Base-by-base conservation (phyloP, 257 asterid species). In the Solanum lycopersicoides region DNA sequence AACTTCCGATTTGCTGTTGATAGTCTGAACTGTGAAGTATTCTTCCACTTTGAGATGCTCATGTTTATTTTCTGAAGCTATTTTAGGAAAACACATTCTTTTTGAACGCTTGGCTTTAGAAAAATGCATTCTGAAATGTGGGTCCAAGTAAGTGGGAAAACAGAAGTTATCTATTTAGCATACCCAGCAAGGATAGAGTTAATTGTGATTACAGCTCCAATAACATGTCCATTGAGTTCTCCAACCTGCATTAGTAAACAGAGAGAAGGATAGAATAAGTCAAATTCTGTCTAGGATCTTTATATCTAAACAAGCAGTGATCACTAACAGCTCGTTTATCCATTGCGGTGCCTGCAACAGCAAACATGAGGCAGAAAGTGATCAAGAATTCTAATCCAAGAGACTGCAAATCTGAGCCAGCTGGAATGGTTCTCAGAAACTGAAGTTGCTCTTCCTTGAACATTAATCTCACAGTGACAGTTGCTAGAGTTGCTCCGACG, bases 131-230 rank as follows among this genome's bases (percentile, higher is more conserved):
- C 39, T 12, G 37, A 69, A 39, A 85, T 15, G 69, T 15, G 69
- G 63, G 66, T 69, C 30, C 83, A 68, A 28, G 47, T 86, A 25
- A 50, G 47, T 32, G 23, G 35, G 7, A 41, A 35, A 77, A 28
- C 47, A 25, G 10, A 87, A 66, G 84, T 30, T 12, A 87, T 69
- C 74, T 50, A 28, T 82, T 66, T 66, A 41, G 56, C 75, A 16
- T 89, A 89, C 90, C 93, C 90, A 34, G 89, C 90, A 75, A 90
- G 42, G 89, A 90, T 37, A 10, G 86, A 86, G 32, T 90, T 90
- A 68, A 88, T 35, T 16, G 84, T 83, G 39, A 87, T 83, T 11
- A 86, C 87, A 34, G 87, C 91, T 83, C 91, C 92, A 69, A 87
- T 73, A 7, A 87, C 91, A 9, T 84, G 80, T 42, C 91, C 92